These are phyloP conservation scores for Cercospora zeae-maydis DNA, from an alignment of 2,329 filamentous ascomycete species.

Conservation along the genomic window DNA sequence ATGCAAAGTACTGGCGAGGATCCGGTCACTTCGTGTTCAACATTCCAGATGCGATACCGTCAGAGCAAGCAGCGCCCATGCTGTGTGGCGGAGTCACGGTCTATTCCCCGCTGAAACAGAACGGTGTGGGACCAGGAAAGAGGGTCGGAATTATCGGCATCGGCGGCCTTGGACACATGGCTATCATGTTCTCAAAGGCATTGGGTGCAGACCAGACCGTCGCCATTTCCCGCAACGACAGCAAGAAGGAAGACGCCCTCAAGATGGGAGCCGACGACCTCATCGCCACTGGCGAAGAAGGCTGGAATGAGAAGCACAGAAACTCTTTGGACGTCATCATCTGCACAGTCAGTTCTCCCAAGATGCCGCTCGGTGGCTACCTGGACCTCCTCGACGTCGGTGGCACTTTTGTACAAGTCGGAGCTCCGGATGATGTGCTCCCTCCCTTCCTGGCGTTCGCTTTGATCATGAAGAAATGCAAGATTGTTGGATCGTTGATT, in stretches of 20 bases:
- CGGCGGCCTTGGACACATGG: conserved; percentile 62
- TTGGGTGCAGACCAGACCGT: conserved; percentile 66
- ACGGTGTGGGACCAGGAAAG: conserved; percentile 66
- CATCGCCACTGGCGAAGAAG: conserved; percentile 57
- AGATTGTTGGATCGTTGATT: conserved; percentile 45
- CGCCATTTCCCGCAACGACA: conserved; percentile 59
- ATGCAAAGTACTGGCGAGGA: conserved; percentile 51
- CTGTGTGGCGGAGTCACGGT: conserved; percentile 75
- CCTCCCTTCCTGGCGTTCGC: conserved; percentile 56
- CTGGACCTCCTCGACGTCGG: conserved; percentile 58
- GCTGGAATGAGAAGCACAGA: conserved; percentile 56
- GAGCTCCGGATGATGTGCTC: conserved; percentile 57
- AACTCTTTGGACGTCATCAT: conserved; percentile 57
- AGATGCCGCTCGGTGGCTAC: conserved; percentile 63
- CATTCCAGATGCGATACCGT: conserved; percentile 50
- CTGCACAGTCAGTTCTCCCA: conserved; percentile 54
- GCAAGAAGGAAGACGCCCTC: conserved; percentile 58
- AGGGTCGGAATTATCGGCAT: conserved; percentile 68
- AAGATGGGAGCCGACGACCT: conserved; percentile 59
- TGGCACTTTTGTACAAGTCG: conserved; percentile 63
- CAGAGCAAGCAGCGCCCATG: conserved; percentile 61
- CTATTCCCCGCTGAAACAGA: conserved; percentile 64
- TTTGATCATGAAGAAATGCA: conserved; percentile 55
- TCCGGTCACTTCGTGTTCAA: conserved; percentile 53
- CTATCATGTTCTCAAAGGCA: conserved; percentile 65